A percentile compares a stretch with the other conserved stretches of the same genome.
Evolutionary conservation across 2,329 filamentous ascomycete species (phyloP).

Genomic region (Lojkania enalia): DNA sequence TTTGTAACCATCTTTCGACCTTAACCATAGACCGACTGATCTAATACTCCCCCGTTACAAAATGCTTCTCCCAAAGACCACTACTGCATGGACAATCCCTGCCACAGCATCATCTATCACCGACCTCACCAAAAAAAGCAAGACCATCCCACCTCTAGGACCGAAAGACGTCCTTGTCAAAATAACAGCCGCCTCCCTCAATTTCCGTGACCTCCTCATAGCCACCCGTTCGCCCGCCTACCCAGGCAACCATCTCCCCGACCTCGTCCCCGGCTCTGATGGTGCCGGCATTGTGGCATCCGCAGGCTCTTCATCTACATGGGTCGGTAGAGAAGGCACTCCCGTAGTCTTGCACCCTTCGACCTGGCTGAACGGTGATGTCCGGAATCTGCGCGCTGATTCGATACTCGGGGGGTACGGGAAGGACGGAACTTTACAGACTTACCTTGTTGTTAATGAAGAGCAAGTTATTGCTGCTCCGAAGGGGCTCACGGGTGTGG

Average conservation of each 20-base stretch:
- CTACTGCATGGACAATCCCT: background rate
- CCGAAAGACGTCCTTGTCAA: conserved; percentile 12
- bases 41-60: too few relatives aligned
- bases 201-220: conserved; percentile 15
- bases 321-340: conserved; percentile 7
- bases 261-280: conserved; percentile 24
- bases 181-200: conserved; percentile 11
- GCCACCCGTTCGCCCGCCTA: conserved; percentile 5
- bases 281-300: conserved; percentile 22
- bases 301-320: conserved; percentile 8
- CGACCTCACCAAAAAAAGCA: conserved; percentile 6
- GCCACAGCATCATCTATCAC: background rate
- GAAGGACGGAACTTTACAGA: conserved; percentile 44
- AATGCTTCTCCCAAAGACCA: background rate
- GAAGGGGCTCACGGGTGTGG: conserved; percentile 35
- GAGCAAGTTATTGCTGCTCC: conserved; percentile 46
- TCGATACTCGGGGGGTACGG: conserved; percentile 1
- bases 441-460: conserved; percentile 50
- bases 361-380: conserved; percentile 18
- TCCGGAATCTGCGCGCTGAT: conserved; percentile 8
- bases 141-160: conserved; percentile 7
- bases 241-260: conserved; percentile 9
- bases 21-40: background rate
- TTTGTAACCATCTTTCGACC: background rate
- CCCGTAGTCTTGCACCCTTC: conserved; percentile 13